Conservation (phyloP, 2,329 filamentous ascomycete genomes). For the Trichoderma sp. region DNA sequence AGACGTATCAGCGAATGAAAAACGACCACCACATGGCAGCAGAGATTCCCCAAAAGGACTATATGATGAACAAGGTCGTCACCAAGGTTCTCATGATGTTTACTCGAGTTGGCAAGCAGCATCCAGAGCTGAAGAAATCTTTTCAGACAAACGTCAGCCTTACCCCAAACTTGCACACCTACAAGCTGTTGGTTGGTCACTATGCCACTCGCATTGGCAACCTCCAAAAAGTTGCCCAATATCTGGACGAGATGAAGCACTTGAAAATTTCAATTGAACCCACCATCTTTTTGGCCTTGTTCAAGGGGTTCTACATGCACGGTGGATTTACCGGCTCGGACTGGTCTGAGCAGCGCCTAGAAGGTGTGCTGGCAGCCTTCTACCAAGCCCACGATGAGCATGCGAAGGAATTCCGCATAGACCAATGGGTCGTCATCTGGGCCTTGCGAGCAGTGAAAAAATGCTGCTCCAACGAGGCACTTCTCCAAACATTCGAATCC, state of each 20-base stretch:
- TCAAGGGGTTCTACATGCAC: conserved; percentile 76
- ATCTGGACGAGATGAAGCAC: conserved; percentile 76
- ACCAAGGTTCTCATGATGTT: conserved; percentile 58
- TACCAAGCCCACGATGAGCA: conserved; percentile 50
- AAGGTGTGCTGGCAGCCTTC: conserved; percentile 64
- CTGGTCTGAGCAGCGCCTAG: conserved; percentile 71
- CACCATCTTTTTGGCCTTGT: conserved; percentile 73
- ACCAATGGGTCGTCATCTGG: conserved; percentile 60
- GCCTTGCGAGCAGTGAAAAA: conserved; percentile 61
- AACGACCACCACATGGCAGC: conserved; percentile 44
- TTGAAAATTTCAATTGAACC: conserved; percentile 68
- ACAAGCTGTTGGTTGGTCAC: conserved; percentile 73
- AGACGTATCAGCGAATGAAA: conserved; percentile 85
- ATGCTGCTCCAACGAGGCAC: conserved; percentile 50
- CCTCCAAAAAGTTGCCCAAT: conserved; percentile 64
- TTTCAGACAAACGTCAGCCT: conserved; percentile 64
- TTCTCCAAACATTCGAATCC: conserved; percentile 53
- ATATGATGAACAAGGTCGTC: conserved; percentile 47
- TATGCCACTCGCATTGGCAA: conserved; percentile 67
- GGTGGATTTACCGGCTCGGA: conserved; percentile 61
- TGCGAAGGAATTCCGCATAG: conserved; percentile 48
- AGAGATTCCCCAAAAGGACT: conserved; percentile 43
- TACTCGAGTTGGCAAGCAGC: conserved; percentile 49
- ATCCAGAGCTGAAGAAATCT: conserved; percentile 51
- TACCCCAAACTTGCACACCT: conserved; percentile 74